Evolutionary conservation across 1,284 basidiomycete species (phyloP).

Genomic region (Psilocybe mexicana): DNA sequence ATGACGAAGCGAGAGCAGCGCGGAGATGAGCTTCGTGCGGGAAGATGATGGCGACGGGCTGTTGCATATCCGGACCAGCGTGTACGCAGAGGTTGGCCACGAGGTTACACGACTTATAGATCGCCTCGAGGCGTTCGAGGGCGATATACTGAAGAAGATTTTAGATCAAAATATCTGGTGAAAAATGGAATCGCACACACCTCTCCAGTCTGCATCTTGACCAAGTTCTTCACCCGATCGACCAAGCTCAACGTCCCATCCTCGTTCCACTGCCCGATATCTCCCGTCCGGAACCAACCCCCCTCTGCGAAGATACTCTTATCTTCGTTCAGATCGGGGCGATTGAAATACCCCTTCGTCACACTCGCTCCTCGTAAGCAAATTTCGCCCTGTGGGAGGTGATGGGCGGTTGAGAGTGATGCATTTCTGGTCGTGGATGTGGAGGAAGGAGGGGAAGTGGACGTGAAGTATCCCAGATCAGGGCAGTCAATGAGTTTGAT

Average conservation of each 20-base stretch:
- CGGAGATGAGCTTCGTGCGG: constrained; percentile 78
- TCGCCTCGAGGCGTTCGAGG: constrained; percentile 81
- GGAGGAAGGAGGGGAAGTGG: neutral
- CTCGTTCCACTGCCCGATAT: constrained; percentile 85
- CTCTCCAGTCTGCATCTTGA: constrained; percentile 83
- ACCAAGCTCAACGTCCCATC: constrained; percentile 84
- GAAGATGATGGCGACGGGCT: constrained; percentile 80
- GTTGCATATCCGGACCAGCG: constrained; percentile 75
- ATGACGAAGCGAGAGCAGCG: constrained; percentile 19
- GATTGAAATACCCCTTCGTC: constrained; percentile 82
- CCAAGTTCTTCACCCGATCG: constrained; percentile 80
- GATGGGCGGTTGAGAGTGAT: neutral
- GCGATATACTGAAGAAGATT: constrained; percentile 74
- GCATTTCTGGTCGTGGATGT: neutral
- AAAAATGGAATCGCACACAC: constrained; percentile 32
- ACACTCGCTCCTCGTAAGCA: constrained; percentile 79
- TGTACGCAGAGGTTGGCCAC: constrained; percentile 85
- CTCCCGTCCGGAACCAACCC: constrained; percentile 87
- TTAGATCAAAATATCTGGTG: neutral
- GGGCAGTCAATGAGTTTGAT: constrained; percentile 4
- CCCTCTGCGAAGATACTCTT: constrained; percentile 76
- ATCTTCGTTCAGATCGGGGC: constrained; percentile 86
- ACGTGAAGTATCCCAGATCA: constrained; percentile 3
- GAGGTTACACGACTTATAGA: constrained; percentile 80
- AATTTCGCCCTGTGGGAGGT: constrained; percentile 45